Percentiles rank a stretch among this genome's conserved stretches.
Conservation (phyloP, 164 flowering plant genomes). For the Platanus orientalis region DNA sequence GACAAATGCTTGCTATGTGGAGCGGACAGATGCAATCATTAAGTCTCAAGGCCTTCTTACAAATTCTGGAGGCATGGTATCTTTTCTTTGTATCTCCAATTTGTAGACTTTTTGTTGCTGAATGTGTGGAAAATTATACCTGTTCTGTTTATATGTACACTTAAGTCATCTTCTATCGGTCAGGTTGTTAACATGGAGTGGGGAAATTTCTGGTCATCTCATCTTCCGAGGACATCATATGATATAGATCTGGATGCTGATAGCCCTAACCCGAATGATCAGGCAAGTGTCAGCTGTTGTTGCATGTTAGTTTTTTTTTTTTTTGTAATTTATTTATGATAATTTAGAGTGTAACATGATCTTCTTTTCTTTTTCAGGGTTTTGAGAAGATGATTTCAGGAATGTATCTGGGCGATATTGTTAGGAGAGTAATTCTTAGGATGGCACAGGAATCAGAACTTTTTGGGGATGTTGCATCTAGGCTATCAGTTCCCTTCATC, state of each 20-base stretch:
- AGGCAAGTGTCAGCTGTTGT: conserved; percentile 34
- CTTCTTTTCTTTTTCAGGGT: conserved; percentile 49
- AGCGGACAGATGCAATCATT: conserved; percentile 79
- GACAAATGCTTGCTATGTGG: too few species aligned
- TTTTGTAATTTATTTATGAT: not conserved
- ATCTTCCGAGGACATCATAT: conserved; percentile 80
- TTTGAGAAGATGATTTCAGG: too few species aligned
- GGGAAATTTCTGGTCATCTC: conserved; percentile 95
- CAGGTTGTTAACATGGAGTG: conserved; percentile 95
- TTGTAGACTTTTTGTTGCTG: too few species aligned
- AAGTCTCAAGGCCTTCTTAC: conserved; percentile 83
- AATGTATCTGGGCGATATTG: conserved; percentile 91
- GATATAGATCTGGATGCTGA: conserved; percentile 78
- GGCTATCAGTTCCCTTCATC: conserved; percentile 45
- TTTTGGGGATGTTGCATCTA: conserved; percentile 53
- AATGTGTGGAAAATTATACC: not conserved
- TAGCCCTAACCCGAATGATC: conserved; percentile 79
- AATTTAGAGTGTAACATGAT: not conserved
- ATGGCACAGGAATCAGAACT: conserved; percentile 70
- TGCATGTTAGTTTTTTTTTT: conserved; percentile 5
- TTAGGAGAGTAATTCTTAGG: conserved; percentile 73
- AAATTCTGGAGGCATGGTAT: conserved; percentile 84
- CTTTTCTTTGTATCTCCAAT: conserved; percentile 7
- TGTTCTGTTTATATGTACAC: too few species aligned
- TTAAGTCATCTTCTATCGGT: conserved; percentile 6